A percentile compares a stretch with the other conserved stretches of the same genome.
These are phyloP conservation scores for Talaromyces piceae DNA, from an alignment of 2,329 filamentous ascomycete genomes.

Conservation along the genomic window DNA sequence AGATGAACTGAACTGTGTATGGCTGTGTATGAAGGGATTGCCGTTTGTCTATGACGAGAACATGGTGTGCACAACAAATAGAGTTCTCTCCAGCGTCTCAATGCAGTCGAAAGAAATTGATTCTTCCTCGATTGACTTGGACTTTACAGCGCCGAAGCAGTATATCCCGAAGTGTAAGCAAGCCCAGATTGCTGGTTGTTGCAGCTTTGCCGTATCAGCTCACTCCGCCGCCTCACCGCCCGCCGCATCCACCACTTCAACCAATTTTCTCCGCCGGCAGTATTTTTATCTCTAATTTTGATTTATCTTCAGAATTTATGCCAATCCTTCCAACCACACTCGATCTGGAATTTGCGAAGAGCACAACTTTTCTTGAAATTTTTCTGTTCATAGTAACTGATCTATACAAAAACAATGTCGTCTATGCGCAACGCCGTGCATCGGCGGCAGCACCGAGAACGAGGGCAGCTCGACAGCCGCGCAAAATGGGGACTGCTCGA, in stretches of 20 bases:
- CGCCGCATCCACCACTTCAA: too few species aligned
- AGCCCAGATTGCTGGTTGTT: too few species aligned
- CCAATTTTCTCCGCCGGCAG: conserved; percentile 10
- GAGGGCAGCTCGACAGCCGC: conserved; percentile 77
- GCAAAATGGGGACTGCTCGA: conserved; percentile 85
- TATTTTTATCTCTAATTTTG: conserved; percentile 13
- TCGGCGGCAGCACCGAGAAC: conserved; percentile 80
- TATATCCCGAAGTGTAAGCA: too few species aligned
- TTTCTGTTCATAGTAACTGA: background rate
- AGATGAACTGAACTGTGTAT: background rate
- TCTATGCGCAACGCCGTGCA: conserved; percentile 59
- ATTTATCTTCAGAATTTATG: conserved; percentile 42
- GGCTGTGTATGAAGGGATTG: too few species aligned
- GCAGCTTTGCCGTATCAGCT: background rate
- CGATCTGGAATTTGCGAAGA: too few species aligned
- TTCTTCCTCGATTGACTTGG: too few species aligned
- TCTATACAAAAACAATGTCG: conserved; percentile 42
- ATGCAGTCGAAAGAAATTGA: too few species aligned
- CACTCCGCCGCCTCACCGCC: background rate
- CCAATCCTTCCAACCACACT: too few species aligned
- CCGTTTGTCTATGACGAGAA: background rate
- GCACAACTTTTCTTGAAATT: too few species aligned
- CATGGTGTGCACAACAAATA: background rate
- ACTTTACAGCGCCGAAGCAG: too few species aligned
- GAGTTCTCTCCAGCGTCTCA: too few species aligned